These are phyloP conservation scores for Calendula officinalis DNA, from an alignment of 129 eudicot genomes.

Conservation along the genomic window DNA sequence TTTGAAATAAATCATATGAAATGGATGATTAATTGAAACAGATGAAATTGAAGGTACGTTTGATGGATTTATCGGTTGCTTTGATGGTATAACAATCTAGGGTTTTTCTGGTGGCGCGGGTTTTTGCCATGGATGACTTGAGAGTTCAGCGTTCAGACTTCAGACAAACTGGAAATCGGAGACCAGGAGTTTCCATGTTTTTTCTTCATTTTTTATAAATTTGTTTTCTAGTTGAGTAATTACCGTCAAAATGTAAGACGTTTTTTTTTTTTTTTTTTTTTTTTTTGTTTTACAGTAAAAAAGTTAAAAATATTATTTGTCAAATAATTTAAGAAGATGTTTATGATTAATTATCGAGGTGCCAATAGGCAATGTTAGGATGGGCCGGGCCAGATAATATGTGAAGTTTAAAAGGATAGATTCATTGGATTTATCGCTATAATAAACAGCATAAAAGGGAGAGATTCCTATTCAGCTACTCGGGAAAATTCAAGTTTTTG, in stretches of 20 bases:
- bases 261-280: background rate
- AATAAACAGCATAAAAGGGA: no score
- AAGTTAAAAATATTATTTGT: no score
- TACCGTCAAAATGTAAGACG: background rate
- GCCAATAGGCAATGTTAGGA: no score
- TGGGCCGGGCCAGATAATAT: no score
- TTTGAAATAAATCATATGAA: background rate
- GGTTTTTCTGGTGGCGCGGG: conserved; percentile 53
- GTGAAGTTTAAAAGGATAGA: no score
- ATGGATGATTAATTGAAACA: background rate
- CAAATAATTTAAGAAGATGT: no score
- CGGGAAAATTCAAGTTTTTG: no score
- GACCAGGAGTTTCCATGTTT: background rate
- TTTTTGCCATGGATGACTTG: conserved; percentile 56
- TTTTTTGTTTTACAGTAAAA: no score
- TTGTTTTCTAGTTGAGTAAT: background rate
- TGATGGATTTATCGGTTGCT: conserved; percentile 52
- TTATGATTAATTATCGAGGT: no score
- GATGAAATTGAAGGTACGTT: conserved; percentile 35
- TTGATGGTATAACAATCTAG: conserved; percentile 67
- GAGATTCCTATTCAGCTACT: no score
- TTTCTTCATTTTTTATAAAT: background rate
- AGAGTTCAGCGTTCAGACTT: conserved; percentile 4
- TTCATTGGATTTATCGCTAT: no score
- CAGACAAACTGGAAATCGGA: background rate